Evolutionary conservation across 768 basidiomycete species (phyloP), one percentile per base, ranked within the genome.

Genomic region (Suillus cothurnatus): DNA sequence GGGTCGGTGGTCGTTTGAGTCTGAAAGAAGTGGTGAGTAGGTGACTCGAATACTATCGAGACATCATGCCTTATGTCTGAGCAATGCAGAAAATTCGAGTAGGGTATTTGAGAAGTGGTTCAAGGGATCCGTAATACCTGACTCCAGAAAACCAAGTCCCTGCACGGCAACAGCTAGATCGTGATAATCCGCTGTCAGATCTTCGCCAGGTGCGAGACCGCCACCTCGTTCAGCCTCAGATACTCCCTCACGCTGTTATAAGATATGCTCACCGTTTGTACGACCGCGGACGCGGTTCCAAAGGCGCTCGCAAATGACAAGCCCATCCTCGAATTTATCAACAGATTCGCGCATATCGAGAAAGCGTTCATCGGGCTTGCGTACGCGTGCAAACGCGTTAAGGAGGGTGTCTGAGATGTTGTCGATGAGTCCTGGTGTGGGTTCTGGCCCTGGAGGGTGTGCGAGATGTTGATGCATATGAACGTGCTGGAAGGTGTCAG

Each of bases 341-440:
- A 99, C 90, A 56, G 84, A 83, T 75, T 97, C 94, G 36, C 93
- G 86, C 91, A 99, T 97, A 53, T 87, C 81, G 28, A 98, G 81
- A 76, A 99, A 99, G 39, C 97, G 88, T 70, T 96, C 95, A 73
- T 99, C 97, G 0, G 97, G 97, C 77, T 99, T 99, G 67, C 95
- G 91, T 23, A 99, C 94, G 55, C 92, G 91, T 31, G 95, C 86
- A 75, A 99, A 99, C 2, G 97, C 96, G 73, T 99, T 99, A 61
- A 99, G 82, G 52, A 99, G 88, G 9, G 94, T 95, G 78, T 99
- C 97, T 39, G 95, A 97, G 64, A 99, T 83, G 68, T 94, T 95
- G 81, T 99, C 97, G 63, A 99, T 89, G 49, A 99, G 81, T 41
- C 94, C 90, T 1, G 86, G 86, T 0, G 86, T 82, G 26, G 88